Evolutionary conservation across 1,284 basidiomycete species (phyloP).

Genomic region (Trichosporon ovoides): DNA sequence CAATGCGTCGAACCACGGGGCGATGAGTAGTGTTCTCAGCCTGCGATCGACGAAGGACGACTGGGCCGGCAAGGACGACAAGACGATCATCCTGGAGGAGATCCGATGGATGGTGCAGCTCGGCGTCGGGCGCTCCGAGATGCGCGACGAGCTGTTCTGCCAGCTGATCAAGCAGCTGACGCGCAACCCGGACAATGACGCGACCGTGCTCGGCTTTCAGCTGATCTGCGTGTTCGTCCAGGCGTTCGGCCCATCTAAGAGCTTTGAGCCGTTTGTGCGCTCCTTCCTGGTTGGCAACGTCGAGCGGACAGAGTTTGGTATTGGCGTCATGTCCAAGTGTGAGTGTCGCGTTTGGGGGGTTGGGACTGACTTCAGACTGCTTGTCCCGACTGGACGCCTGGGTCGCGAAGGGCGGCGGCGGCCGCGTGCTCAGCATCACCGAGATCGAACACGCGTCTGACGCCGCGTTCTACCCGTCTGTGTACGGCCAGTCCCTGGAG

Average conservation of each 20-base stretch:
- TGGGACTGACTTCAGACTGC: constrained; percentile 53
- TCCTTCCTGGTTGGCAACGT: constrained; percentile 67
- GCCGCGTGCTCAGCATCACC: constrained; percentile 67
- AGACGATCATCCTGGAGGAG: constrained; percentile 62
- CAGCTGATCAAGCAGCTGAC: constrained; percentile 86
- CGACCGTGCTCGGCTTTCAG: constrained; percentile 83
- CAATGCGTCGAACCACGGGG: neutral
- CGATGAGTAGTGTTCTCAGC: constrained; percentile 8
- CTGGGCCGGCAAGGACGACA: constrained; percentile 24
- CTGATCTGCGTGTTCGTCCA: constrained; percentile 77
- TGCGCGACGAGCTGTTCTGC: constrained; percentile 86
- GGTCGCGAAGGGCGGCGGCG: constrained; percentile 71
- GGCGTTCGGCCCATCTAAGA: constrained; percentile 83
- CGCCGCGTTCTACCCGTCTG: constrained; percentile 86
- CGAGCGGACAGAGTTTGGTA: constrained; percentile 58
- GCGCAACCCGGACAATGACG: constrained; percentile 73
- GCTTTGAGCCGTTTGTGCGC: constrained; percentile 74
- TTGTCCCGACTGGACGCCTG: constrained; percentile 64
- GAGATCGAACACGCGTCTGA: constrained; percentile 88
- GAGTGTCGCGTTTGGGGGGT: constrained; percentile 14
- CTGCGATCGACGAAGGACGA: constrained; percentile 12
- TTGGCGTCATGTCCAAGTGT: constrained; percentile 81
- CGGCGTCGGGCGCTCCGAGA: constrained; percentile 68
- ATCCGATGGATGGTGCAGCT: constrained; percentile 76
- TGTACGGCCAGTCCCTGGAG: constrained; percentile 81